A percentile compares a stretch with the other conserved stretches of the same genome.
Evolutionary conservation across 495 filamentous ascomycete genomes (phyloP).

Genomic region (Cairneyella variabilis): DNA sequence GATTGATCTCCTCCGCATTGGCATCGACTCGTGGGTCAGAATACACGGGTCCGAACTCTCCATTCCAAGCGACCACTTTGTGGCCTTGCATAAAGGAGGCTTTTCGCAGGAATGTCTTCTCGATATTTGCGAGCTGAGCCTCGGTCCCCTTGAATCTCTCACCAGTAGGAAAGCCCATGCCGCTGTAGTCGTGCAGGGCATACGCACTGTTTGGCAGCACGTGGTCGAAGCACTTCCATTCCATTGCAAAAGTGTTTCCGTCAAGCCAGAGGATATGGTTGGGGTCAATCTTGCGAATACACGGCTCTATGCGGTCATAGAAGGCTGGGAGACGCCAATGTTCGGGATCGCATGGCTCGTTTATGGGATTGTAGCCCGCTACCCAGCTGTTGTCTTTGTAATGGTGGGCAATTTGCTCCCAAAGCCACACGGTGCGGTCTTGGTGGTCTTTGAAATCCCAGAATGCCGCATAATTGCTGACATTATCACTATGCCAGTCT

Average conservation of each 20-base stretch:
- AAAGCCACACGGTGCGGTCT: slow-evolving; percentile 56
- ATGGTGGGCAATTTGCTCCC: slow-evolving; percentile 53
- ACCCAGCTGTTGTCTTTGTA: slow-evolving; percentile 54
- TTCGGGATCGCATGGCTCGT: slow-evolving; percentile 59
- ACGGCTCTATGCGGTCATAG: slow-evolving; percentile 54
- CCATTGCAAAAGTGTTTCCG: slow-evolving; percentile 63
- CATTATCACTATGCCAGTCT: slow-evolving; percentile 61
- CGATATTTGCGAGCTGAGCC: slow-evolving; percentile 47
- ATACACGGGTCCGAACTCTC: slow-evolving; percentile 65
- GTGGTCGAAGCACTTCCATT: slow-evolving; percentile 33
- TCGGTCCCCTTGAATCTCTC: slow-evolving; percentile 48
- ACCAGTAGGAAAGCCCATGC: slow-evolving; percentile 54
- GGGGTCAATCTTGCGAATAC: slow-evolving; percentile 54
- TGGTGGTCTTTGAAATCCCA: slow-evolving; percentile 65
- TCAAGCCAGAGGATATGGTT: slow-evolving; percentile 63
- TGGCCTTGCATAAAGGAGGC: slow-evolving; percentile 52
- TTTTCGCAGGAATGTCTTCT: slow-evolving; percentile 51
- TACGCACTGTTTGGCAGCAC: slow-evolving; percentile 50
- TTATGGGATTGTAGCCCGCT: slow-evolving; percentile 64
- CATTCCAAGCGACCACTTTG: slow-evolving; percentile 58
- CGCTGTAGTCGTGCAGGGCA: slow-evolving; percentile 58
- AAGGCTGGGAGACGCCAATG: slow-evolving; percentile 52
- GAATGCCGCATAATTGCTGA: slow-evolving; percentile 52
- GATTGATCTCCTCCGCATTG: slow-evolving; percentile 41
- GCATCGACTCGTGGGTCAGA: slow-evolving; percentile 37